Evolutionary conservation across 2,329 filamentous ascomycete genomes (phyloP).

Genomic region (Madurella mycetomatis): DNA sequence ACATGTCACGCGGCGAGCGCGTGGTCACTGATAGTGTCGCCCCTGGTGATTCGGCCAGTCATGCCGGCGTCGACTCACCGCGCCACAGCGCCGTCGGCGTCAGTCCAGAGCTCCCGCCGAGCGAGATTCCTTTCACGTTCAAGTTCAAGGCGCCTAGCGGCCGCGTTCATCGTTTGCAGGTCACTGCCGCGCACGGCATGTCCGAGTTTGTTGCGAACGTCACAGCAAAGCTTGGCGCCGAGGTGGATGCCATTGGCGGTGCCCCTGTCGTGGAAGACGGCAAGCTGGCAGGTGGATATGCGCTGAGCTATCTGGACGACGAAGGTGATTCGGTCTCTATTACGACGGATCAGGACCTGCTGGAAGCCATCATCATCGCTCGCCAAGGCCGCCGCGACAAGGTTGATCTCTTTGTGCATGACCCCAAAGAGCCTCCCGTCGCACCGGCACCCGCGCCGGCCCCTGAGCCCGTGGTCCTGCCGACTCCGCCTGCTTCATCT

Average conservation of each 20-base stretch:
- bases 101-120: constrained; percentile 49
- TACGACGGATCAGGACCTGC: constrained; percentile 87
- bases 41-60: constrained; percentile 91
- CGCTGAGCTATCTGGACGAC: constrained; percentile 92
- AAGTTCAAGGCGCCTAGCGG: constrained; percentile 98
- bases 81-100: constrained; percentile 57
- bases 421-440: constrained; percentile 85
- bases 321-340: constrained; percentile 96
- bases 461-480: constrained; percentile 35
- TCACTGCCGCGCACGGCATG: constrained; percentile 75
- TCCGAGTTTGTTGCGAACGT: constrained; percentile 73
- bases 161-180: constrained; percentile 86
- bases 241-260: constrained; percentile 81
- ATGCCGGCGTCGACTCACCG: constrained; percentile 77
- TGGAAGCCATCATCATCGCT: constrained; percentile 83
- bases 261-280: constrained; percentile 73
- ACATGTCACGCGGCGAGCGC: constrained; percentile 61
- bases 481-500: constrained; percentile 47
- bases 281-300: constrained; percentile 74
- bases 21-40: constrained; percentile 76
- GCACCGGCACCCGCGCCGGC: constrained; percentile 45
- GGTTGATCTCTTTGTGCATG: constrained; percentile 94
- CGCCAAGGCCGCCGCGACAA: constrained; percentile 77
- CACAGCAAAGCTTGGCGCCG: constrained; percentile 75
- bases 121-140: constrained; percentile 86